phyloP scores from a whole-genome alignment of 306 rosid genomes.

The Castanea sativa region DNA sequence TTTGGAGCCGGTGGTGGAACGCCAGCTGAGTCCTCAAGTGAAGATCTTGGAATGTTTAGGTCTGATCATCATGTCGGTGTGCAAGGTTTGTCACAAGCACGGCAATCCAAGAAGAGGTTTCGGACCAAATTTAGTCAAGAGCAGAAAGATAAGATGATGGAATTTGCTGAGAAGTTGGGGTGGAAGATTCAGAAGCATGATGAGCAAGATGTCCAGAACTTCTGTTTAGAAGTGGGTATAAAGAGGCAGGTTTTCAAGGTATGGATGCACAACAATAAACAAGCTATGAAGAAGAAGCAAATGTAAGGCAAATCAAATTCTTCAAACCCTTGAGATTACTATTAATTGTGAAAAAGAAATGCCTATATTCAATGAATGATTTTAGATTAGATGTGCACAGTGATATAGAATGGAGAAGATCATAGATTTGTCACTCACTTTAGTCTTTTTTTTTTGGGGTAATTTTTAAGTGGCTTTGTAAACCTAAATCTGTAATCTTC shows the following conservation, averaged over 20 bases:
- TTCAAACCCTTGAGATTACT: neutral
- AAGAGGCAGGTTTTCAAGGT: constrained; percentile 84
- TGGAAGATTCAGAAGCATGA: constrained; percentile 96
- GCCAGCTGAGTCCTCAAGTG: constrained; percentile 77
- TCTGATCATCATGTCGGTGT: constrained; percentile 21
- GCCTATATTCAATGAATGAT: constrained; percentile 23
- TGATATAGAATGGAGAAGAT: constrained; percentile 4
- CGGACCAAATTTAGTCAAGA: constrained; percentile 73
- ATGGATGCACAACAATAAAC: constrained; percentile 98
- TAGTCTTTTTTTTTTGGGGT: neutral
- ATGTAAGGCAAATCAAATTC: constrained; percentile 38
- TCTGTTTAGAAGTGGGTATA: constrained; percentile 71
- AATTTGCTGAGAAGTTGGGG: constrained; percentile 74
- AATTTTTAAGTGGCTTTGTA: neutral
- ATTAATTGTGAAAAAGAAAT: neutral
- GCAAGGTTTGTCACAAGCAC: constrained; percentile 22
- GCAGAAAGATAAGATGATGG: constrained; percentile 88
- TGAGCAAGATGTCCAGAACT: constrained; percentile 75
- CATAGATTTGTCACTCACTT: constrained; percentile 14
- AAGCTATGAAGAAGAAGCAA: constrained; percentile 69
- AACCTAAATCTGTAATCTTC: neutral
- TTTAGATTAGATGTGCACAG: constrained; percentile 31
- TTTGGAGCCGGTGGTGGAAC: constrained; percentile 62
- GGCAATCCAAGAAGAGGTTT: constrained; percentile 63
- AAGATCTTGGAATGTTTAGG: constrained; percentile 63